A percentile compares a stretch with the other conserved stretches of the same genome.
Evolutionary conservation across 371 early-diverging fungal genomes (phyloP).

Genomic region (Funneliformis caledonium): DNA sequence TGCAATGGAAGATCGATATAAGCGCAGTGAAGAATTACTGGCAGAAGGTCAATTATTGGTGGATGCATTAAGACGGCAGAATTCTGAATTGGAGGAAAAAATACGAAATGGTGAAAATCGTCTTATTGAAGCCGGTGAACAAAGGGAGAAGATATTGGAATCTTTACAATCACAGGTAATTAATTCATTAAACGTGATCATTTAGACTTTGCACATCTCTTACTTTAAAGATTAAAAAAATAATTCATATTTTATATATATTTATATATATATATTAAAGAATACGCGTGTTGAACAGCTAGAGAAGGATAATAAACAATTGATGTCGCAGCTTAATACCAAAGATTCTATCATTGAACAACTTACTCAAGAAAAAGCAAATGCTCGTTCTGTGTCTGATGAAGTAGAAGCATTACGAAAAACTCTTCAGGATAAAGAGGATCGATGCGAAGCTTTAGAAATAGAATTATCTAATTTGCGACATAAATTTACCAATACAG

Average conservation of each 20-base stretch:
- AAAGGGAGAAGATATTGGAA: constrained; percentile 32
- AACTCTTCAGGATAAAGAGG: constrained; percentile 39
- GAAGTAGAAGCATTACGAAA: constrained; percentile 37
- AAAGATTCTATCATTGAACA: constrained; percentile 41
- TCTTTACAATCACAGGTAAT: constrained; percentile 26
- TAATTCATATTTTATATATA: neutral
- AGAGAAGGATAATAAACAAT: constrained; percentile 28
- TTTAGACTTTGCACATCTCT: neutral
- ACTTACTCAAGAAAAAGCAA: constrained; percentile 35
- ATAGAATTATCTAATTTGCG: constrained; percentile 39
- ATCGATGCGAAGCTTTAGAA: constrained; percentile 40
- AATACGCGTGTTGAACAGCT: constrained; percentile 26
- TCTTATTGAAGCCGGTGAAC: constrained; percentile 15
- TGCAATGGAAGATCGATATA: constrained; percentile 38
- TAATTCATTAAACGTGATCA: neutral
- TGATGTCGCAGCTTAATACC: constrained; percentile 11
- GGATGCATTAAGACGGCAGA: constrained; percentile 32
- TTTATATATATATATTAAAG: neutral
- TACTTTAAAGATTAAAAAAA: neutral
- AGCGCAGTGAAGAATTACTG: constrained; percentile 25
- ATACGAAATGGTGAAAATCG: neutral
- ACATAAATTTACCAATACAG: constrained; percentile 25
- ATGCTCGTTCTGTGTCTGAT: constrained; percentile 30
- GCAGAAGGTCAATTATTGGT: constrained; percentile 40
- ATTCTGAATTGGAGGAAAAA: constrained; percentile 35